phyloP scores from a whole-genome alignment of 768 basidiomycete genomes.

The Boletus tylopilopsis region DNA sequence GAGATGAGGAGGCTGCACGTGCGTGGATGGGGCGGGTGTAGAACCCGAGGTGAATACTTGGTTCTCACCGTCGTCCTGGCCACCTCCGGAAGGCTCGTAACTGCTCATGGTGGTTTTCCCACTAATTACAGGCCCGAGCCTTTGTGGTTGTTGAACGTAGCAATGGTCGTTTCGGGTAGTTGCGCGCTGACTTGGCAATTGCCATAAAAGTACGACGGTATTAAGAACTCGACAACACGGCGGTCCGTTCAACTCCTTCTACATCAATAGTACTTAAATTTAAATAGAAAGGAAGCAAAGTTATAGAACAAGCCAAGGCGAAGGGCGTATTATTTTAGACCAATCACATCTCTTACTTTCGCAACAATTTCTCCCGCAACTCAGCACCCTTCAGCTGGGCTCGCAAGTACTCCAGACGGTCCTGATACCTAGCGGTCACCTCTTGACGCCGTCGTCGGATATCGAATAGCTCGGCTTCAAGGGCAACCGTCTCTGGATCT shows the following conservation, averaged over 20 bases:
- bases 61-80: constrained; percentile 32
- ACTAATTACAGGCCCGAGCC: neutral
- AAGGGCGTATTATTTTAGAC: constrained; percentile 2
- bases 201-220: too few relatives aligned
- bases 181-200: neutral
- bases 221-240: too few relatives aligned
- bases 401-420: constrained; percentile 72
- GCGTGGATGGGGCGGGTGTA: constrained; percentile 42
- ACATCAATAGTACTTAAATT: too few relatives aligned
- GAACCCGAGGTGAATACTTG: constrained; percentile 29
- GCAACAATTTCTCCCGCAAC: constrained; percentile 75
- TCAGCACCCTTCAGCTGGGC: constrained; percentile 83
- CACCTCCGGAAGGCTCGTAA: constrained; percentile 15
- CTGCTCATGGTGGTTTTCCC: constrained; percentile 7
- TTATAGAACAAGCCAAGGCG: constrained; percentile 8
- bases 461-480: constrained; percentile 63
- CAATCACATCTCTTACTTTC: constrained; percentile 39
- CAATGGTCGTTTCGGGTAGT: too few relatives aligned
- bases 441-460: constrained; percentile 68
- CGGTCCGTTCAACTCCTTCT: too few relatives aligned
- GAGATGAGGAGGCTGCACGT: constrained; percentile 27
- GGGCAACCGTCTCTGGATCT: constrained; percentile 33
- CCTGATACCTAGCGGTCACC: constrained; percentile 68
- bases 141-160: too few relatives aligned
- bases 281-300: constrained; percentile 19